These are phyloP conservation scores for Peronospora belbahrii DNA, from an alignment of 352 stramenopile genomes.

Conservation along the genomic window DNA sequence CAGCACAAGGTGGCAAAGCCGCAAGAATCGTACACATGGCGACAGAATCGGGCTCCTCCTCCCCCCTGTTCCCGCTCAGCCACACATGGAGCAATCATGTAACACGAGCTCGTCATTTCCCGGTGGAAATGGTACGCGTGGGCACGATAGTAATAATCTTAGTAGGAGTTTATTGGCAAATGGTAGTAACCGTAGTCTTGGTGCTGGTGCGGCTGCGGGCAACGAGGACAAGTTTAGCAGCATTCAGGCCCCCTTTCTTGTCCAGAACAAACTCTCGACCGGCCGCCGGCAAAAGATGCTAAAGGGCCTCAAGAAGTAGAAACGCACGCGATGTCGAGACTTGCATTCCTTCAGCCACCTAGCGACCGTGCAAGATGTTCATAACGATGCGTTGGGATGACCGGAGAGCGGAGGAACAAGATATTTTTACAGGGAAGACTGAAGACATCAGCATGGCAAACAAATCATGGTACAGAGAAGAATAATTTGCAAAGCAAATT, in stretches of 20 bases:
- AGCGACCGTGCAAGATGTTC: constrained; percentile 17
- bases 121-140: constrained; percentile 16
- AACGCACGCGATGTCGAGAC: constrained; percentile 9
- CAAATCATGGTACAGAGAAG: constrained; percentile 25
- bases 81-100: constrained; percentile 33
- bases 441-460: constrained; percentile 13
- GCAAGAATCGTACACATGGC: constrained; percentile 61
- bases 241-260: constrained; percentile 81
- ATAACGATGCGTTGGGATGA: constrained; percentile 10
- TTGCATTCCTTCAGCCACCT: constrained; percentile 2
- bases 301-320: constrained; percentile 85
- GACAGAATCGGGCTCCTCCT: constrained; percentile 36
- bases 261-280: constrained; percentile 82
- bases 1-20: constrained; percentile 29
- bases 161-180: constrained; percentile 49
- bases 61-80: constrained; percentile 22
- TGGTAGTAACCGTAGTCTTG: constrained; percentile 36
- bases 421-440: constrained; percentile 28
- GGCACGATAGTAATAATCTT: constrained; percentile 48
- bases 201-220: constrained; percentile 20
- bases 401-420: constrained; percentile 7
- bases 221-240: constrained; percentile 83
- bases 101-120: constrained; percentile 25
- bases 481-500: constrained; percentile 13
- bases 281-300: constrained; percentile 84